Base-by-base conservation (phyloP, 2,329 filamentous ascomycete genomes). In the Neoscytalidium dimidiatum region DNA sequence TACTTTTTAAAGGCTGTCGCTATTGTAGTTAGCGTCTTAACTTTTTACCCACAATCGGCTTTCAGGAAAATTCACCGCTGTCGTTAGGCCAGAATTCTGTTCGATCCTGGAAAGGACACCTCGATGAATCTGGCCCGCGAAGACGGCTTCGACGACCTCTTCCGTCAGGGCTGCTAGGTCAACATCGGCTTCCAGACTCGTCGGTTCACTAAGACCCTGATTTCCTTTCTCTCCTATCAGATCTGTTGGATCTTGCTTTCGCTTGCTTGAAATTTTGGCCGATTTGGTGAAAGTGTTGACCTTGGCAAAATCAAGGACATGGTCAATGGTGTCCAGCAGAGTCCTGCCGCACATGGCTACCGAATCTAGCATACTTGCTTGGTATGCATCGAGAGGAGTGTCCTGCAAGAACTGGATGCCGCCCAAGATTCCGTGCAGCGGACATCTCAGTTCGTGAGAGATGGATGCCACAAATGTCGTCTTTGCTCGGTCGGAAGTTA, bases 361-460 rank as follows among this genome's bases (percentile, higher is more conserved):
- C 0, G 74, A 78, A 21, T 74, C 69, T 6, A 77, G 64, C 63
- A 77, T 75, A 23, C 68, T 73, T 21, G 51, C 35, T 52, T 73
- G 72, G n/a, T 70, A 69, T 9, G 52, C 28, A 29, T 69, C 69
- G 28, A 70, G 66, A 4, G 61, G 61, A 13, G 71, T 73, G n/a
- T 86, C 84, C 3, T 81, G 79, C 0, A 88, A 69, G 3, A 87
- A 60, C 78, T 85, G 74, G 49, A 75, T 72, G 21, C 67, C 66
- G 0, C 84, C 82, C 0, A 89, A 74, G 33, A 89, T 83, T 2
- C 86, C 87, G 64, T 89, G 86, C 0, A 89, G 75, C 0, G 87
- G 87, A 1, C 84, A 86, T 4, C 87, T 80, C 14, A 89, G 74
- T 70, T 89, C 87, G 69, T 89, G 87, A 3, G 84, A 86, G 5